Conservation (phyloP, 2,329 filamentous ascomycete genomes). For the Penicillium polonicum region DNA sequence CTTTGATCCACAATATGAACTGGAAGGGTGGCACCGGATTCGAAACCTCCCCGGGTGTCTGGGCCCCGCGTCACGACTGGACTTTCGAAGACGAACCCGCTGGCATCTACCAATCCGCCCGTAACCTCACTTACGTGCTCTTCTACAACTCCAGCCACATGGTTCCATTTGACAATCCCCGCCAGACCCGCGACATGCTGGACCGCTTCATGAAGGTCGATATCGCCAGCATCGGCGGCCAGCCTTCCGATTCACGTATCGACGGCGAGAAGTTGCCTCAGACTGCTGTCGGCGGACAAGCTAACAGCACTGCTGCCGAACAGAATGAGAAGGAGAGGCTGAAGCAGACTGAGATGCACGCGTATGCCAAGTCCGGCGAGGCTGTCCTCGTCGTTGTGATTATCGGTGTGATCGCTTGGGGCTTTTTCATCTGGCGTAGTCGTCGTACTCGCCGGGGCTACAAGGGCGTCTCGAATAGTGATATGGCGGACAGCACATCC, state of each 20-base stretch:
- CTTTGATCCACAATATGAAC: conserved; percentile 81
- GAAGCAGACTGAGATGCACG: conserved; percentile 82
- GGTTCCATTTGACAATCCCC: conserved; percentile 92
- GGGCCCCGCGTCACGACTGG: conserved; percentile 92
- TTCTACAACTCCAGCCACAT: conserved; percentile 97
- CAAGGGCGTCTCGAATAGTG: conserved; percentile 44
- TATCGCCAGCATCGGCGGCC: conserved; percentile 81
- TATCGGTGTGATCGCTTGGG: conserved; percentile 71
- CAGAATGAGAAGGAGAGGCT: conserved; percentile 69
- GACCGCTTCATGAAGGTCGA: conserved; percentile 95
- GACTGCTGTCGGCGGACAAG: conserved; percentile 72
- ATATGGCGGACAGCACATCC: conserved; percentile 35
- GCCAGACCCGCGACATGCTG: conserved; percentile 89
- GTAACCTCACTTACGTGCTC: conserved; percentile 91
- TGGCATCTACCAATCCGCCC: conserved; percentile 89
- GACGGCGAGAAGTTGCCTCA: conserved; percentile 81
- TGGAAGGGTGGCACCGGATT: conserved; percentile 94
- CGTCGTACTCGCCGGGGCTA: conserved; percentile 51
- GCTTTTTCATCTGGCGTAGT: conserved; percentile 64
- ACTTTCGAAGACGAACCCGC: conserved; percentile 84
- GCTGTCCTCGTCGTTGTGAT: conserved; percentile 79
- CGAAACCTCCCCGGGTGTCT: conserved; percentile 79
- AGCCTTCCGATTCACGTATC: conserved; percentile 73
- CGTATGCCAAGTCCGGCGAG: conserved; percentile 84
- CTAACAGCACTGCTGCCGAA: conserved; percentile 66